Evolutionary conservation across 768 basidiomycete species (phyloP).

Genomic region (Podaxis sp.): DNA sequence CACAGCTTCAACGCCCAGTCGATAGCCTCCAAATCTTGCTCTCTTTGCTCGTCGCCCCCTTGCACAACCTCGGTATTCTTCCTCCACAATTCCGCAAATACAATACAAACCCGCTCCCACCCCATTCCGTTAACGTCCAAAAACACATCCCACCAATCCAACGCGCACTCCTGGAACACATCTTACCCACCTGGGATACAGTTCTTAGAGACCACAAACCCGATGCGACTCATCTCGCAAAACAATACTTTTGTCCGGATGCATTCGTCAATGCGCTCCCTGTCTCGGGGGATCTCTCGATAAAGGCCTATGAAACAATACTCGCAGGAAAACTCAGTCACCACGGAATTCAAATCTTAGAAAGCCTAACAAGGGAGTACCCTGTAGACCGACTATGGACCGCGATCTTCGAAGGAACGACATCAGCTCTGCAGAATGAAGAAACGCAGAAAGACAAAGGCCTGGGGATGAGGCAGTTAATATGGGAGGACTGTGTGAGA

Average conservation of each 20-base stretch:
- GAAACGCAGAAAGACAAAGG: conserved; percentile 16
- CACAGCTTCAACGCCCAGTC: conserved; percentile 44
- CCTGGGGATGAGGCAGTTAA: conserved; percentile 28
- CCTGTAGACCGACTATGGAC: conserved; percentile 66
- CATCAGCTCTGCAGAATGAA: background rate
- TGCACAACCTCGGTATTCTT: conserved; percentile 55
- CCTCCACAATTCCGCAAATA: conserved; percentile 52
- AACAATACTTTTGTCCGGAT: conserved; percentile 77
- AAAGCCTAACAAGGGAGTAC: conserved; percentile 56
- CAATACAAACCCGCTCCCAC: conserved; percentile 37
- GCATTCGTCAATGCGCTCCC: conserved; percentile 48
- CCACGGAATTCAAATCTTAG: conserved; percentile 52
- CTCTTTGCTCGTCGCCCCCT: conserved; percentile 53
- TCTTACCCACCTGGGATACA: conserved; percentile 69
- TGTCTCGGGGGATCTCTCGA: conserved; percentile 50
- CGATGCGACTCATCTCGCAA: conserved; percentile 38
- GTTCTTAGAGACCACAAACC: conserved; percentile 46
- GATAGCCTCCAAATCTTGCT: conserved; percentile 51
- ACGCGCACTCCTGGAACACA: conserved; percentile 54
- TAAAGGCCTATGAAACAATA: conserved; percentile 65
- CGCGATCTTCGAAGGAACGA: conserved; percentile 36
- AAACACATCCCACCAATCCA: conserved; percentile 61
- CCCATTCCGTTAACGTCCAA: conserved; percentile 28
- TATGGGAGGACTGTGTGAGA: conserved; percentile 80
- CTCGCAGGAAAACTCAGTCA: conserved; percentile 45